Percentiles rank a stretch among this genome's conserved stretches.
These are phyloP conservation scores for Neocallimastix lanati DNA, from an alignment of 192 early-diverging fungal genomes.

Conservation along the genomic window DNA sequence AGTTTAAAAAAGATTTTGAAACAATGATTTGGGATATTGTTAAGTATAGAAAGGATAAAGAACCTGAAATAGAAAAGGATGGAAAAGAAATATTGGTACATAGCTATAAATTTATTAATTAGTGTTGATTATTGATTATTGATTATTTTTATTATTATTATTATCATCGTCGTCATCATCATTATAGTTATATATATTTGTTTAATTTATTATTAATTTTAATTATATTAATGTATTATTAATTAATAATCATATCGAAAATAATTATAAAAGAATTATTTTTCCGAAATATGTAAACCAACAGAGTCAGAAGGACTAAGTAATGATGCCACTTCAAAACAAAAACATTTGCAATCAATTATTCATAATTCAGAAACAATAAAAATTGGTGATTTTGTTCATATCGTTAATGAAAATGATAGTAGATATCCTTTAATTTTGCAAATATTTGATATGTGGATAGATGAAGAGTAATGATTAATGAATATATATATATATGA, in stretches of 20 bases:
- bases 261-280: background rate
- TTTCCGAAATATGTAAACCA: background rate
- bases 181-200: no score
- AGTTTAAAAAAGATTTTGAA: background rate
- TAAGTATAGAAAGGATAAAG: background rate
- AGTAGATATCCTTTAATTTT: constrained; percentile 37
- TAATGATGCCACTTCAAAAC: background rate
- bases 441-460: constrained; percentile 29
- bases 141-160: no score
- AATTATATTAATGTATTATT: no score
- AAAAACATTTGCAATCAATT: background rate
- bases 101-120: background rate
- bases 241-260: no score
- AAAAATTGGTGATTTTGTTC: constrained; percentile 41
- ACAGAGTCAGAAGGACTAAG: background rate
- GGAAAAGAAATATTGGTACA: background rate
- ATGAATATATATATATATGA: no score
- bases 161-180: no score
- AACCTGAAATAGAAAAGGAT: background rate
- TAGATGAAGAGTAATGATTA: constrained; percentile 16
- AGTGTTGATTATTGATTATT: no score
- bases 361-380: background rate
- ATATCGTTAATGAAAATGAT: constrained; percentile 33
- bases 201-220: no score
- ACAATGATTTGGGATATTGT: background rate